phyloP scores from a whole-genome alignment of 1,284 basidiomycete genomes.

The Testicularia cyperi region DNA sequence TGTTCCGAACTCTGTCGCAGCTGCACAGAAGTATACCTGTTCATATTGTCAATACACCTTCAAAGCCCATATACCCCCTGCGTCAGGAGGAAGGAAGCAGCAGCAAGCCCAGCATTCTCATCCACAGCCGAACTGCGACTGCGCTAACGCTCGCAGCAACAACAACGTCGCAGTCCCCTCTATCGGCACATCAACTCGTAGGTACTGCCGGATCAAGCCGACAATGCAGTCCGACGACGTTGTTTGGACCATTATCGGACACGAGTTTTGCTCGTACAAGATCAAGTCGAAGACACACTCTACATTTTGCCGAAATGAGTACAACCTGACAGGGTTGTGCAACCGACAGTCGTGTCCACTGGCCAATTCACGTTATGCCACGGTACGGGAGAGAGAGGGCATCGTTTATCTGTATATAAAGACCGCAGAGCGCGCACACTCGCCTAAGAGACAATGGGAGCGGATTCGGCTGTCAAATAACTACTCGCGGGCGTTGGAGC shows the following conservation, averaged over 20 bases:
- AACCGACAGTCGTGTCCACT: conserved; percentile 93
- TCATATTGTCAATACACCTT: no score
- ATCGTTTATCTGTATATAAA: conserved; percentile 94
- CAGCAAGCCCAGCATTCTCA: no score
- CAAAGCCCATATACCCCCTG: no score
- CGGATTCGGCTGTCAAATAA: conserved; percentile 87
- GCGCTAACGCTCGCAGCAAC: no score
- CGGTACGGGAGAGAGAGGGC: conserved; percentile 92
- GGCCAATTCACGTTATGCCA: conserved; percentile 95
- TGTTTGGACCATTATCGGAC: conserved; percentile 57
- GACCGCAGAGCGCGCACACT: conserved; percentile 94
- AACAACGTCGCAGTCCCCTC: no score
- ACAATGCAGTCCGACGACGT: conserved; percentile 60
- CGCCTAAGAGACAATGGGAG: conserved; percentile 97
- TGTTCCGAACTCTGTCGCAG: no score
- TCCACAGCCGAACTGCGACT: no score
- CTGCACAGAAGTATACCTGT: no score
- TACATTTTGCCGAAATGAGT: conserved; percentile 97
- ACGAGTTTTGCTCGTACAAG: conserved; percentile 59
- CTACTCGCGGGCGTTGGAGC: conserved; percentile 86
- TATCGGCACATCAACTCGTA: not conserved
- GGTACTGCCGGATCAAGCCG: no score
- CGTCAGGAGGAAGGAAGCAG: no score
- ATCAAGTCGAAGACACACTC: conserved; percentile 54
- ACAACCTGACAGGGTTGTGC: conserved; percentile 97